Conservation (phyloP, 108 stramenopile genomes). For the Parietichytrium sp. region DNA sequence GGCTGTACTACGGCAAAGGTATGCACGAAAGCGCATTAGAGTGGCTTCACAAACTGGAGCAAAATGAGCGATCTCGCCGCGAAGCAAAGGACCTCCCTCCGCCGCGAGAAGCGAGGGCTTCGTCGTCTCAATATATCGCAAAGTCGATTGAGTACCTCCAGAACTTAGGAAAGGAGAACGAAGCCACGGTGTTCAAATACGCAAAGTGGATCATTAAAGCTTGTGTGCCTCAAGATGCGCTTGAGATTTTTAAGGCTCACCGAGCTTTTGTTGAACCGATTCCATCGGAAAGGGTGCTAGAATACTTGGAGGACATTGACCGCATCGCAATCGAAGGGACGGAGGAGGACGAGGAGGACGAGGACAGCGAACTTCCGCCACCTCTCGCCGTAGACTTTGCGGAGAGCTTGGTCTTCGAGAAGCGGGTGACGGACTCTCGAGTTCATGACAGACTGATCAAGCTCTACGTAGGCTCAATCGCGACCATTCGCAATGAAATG, state of each 20-base stretch:
- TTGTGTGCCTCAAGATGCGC: background rate
- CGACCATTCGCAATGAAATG: too few species aligned
- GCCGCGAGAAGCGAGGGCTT: background rate
- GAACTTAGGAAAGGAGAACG: background rate
- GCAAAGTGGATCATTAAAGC: background rate
- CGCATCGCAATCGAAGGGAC: background rate
- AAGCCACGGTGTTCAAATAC: background rate
- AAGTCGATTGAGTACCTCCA: slow-evolving; percentile 2
- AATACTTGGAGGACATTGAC: background rate
- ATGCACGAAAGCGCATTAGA: background rate
- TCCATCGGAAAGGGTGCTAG: background rate
- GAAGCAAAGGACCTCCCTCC: background rate
- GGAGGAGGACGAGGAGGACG: background rate
- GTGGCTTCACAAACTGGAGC: slow-evolving; percentile 17
- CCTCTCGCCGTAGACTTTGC: background rate
- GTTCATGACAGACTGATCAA: too few species aligned
- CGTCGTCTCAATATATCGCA: background rate
- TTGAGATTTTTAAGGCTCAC: background rate
- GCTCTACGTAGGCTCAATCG: too few species aligned
- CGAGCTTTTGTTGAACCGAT: background rate
- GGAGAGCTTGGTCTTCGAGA: background rate
- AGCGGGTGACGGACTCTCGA: background rate
- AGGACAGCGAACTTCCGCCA: background rate
- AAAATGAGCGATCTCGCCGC: background rate
- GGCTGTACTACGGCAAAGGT: slow-evolving; percentile 29